Evolutionary conservation across 2,329 filamentous ascomycete species (phyloP), one percentile per base, ranked within the genome.

Genomic region (Cladophialophora carrionii): DNA sequence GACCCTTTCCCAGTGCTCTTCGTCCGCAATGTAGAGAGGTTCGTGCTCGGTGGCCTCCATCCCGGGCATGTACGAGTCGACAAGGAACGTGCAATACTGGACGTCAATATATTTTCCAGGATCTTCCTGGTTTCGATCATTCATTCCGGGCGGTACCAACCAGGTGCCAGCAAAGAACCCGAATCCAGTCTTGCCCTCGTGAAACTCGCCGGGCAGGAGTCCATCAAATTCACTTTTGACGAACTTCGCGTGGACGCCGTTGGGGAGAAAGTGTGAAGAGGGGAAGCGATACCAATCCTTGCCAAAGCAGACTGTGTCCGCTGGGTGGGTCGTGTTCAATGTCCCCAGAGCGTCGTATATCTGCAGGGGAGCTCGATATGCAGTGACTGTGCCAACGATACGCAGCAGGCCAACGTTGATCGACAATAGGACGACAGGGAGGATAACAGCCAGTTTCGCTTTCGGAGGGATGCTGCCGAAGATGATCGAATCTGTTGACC

Each of bases 201-300:
- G 87, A 75, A 98, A 99, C 73, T 96, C 90, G 1, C 95, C 95
- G 0, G 95, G 95, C 4, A 99, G 81, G 20, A 99, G 81, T 1
- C 95, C 95, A 8, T 85, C 85, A 76, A 99, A 99, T 70, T 95
- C 92, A 71, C 91, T 96, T 70, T 90, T 91, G 71, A 99, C 82
- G 73, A 97, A 99, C 72, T 95, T 96, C 72, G 91, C 90, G 69
- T 86, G 88, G 81, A 95, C 90, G 57, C 87, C 85, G n/a, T 88
- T 82, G 0, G 95, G 94, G 2, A 99, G 82, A 75, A 95, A 92
- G 80, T 92, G 98, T 0, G 93, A 96, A 0, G 90, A 94, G 1
- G 95, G 94, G 75, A 97, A 98, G 41, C 95, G 90, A 77, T 99
- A 97, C 95, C 95, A 99, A 75, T 99, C 95, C 76, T 98, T 99